Evolutionary conservation across 2,329 filamentous ascomycete species (phyloP).

Genomic region (Fusarium graminum): DNA sequence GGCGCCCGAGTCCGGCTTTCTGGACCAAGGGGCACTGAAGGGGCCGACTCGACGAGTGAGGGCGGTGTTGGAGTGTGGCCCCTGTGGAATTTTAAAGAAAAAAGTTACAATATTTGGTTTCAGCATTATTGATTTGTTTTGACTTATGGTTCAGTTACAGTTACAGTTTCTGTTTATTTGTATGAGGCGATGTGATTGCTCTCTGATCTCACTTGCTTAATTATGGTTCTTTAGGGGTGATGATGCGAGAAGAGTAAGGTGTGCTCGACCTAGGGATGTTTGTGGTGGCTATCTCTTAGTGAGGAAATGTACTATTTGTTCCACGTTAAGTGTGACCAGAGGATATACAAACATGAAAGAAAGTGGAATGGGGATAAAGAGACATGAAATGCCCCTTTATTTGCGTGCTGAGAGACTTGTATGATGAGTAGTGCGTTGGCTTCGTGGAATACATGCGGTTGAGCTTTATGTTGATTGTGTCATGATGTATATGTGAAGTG

Average conservation of each 20-base stretch:
- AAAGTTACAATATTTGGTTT: constrained; percentile 46
- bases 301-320: constrained; percentile 7
- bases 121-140: constrained; percentile 41
- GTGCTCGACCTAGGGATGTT: constrained; percentile 1
- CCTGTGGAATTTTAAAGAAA: constrained; percentile 48
- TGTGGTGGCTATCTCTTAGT: constrained; percentile 14
- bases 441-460: constrained; percentile 31
- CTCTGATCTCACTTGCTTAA: constrained; percentile 42
- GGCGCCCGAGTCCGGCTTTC: constrained; percentile 37
- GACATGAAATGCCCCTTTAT: constrained; percentile 29
- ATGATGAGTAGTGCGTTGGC: constrained; percentile 16
- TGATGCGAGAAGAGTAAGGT: constrained; percentile 28
- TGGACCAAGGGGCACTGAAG: constrained; percentile 33
- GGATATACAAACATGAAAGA: constrained; percentile 29
- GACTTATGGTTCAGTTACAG: constrained; percentile 32
- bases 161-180: constrained; percentile 32
- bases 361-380: constrained; percentile 16
- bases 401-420: constrained; percentile 12
- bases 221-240: constrained; percentile 46
- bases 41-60: constrained; percentile 38
- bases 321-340: constrained; percentile 1
- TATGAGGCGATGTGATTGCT: constrained; percentile 18
- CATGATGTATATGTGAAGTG: neutral
- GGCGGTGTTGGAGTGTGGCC: constrained; percentile 30
- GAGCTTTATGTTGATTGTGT: neutral